Conservation (phyloP, 2,329 filamentous ascomycete genomes). For the Pseudogymnoascus sp. region DNA sequence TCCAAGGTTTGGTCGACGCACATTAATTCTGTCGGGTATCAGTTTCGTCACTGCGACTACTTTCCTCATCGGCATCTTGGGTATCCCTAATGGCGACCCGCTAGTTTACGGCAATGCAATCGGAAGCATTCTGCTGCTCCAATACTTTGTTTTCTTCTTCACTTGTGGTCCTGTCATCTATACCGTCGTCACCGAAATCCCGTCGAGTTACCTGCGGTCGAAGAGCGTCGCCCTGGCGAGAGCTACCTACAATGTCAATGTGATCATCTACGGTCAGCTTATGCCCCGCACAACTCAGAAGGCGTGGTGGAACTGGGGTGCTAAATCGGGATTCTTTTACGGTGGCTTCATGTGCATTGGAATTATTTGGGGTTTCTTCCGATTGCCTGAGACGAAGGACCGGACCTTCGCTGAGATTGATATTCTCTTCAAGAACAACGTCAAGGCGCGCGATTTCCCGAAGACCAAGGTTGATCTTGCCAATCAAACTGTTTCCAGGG, state of each 20-base stretch:
- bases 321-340: conserved; percentile 35
- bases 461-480: conserved; percentile 26
- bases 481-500: conserved; percentile 5
- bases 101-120: conserved; percentile 19
- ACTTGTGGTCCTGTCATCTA: conserved; percentile 36
- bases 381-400: conserved; percentile 35
- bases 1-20: conserved; percentile 18
- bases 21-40: conserved; percentile 17
- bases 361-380: conserved; percentile 35
- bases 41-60: conserved; percentile 17
- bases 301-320: conserved; percentile 27
- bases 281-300: conserved; percentile 22
- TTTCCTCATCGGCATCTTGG: conserved; percentile 20
- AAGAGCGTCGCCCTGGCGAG: conserved; percentile 34
- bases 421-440: conserved; percentile 33
- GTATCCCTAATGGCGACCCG: conserved; percentile 13
- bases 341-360: conserved; percentile 29
- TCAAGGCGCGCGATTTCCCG: conserved; percentile 33
- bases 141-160: conserved; percentile 32
- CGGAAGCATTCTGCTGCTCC: conserved; percentile 31
- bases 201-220: conserved; percentile 31
- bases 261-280: conserved; percentile 25
- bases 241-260: conserved; percentile 30
- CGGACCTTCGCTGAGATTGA: conserved; percentile 36
- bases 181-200: conserved; percentile 33